Conservation (phyloP, 2,329 filamentous ascomycete species). For the Xylariaceae sp. region DNA sequence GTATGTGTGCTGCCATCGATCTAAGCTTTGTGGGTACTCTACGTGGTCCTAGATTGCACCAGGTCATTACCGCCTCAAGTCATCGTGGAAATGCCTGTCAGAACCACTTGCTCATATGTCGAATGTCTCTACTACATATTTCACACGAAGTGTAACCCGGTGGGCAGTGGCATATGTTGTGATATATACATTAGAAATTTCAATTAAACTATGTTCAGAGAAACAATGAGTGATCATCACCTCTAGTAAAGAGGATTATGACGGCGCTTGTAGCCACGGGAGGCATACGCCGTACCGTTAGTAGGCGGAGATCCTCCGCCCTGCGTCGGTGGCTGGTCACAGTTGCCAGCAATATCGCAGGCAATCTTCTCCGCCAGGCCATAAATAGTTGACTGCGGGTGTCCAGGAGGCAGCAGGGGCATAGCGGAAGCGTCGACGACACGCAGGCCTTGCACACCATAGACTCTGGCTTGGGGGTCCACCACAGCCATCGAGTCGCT, state of each 20-base stretch:
- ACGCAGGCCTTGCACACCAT: conserved; percentile 47
- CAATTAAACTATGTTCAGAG: background rate
- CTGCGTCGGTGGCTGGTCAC: conserved; percentile 6
- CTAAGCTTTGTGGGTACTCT: too few species aligned
- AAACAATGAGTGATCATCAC: background rate
- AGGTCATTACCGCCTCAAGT: too few species aligned
- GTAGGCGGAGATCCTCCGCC: background rate
- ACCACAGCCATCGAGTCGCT: conserved; percentile 50
- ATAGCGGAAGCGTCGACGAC: conserved; percentile 50
- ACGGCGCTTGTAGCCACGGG: background rate
- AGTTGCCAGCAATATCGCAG: conserved; percentile 16
- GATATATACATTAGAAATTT: conserved; percentile 1
- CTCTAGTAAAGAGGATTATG: background rate
- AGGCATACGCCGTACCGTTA: background rate
- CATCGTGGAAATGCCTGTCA: too few species aligned
- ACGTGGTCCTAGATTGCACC: too few species aligned
- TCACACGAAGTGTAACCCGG: background rate
- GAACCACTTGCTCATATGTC: too few species aligned
- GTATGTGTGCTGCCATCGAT: too few species aligned
- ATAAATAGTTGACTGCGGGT: conserved; percentile 24
- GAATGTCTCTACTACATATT: background rate
- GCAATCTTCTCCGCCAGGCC: conserved; percentile 19
- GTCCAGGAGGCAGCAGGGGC: conserved; percentile 24
- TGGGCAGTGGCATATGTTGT: background rate
- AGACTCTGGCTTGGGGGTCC: conserved; percentile 49